These are phyloP conservation scores for Stropharia rugosoannulata DNA, from an alignment of 768 basidiomycete species.

Conservation along the genomic window DNA sequence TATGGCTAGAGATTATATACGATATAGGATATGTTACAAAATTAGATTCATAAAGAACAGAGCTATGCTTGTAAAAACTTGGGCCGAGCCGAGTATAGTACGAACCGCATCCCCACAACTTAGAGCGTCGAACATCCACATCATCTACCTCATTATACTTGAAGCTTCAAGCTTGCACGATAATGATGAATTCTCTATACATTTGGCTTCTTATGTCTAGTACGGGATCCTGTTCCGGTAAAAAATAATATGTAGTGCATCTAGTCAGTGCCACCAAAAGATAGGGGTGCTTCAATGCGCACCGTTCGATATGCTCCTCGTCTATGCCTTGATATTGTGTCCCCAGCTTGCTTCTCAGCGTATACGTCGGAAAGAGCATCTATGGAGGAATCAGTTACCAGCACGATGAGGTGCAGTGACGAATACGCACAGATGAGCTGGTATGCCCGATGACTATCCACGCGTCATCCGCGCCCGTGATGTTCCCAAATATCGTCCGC, in stretches of 20 bases:
- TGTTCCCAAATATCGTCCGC: conserved; percentile 14
- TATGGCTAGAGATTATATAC: too few species aligned
- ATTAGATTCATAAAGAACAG: too few species aligned
- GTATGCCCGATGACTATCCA: conserved; percentile 17
- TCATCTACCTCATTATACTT: too few species aligned
- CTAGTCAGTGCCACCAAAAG: background rate
- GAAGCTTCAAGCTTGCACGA: too few species aligned
- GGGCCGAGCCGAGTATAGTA: too few species aligned
- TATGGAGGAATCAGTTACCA: background rate
- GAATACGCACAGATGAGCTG: conserved; percentile 13
- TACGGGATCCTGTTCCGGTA: background rate
- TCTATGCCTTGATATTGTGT: conserved; percentile 18
- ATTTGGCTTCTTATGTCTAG: background rate
- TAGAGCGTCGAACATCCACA: too few species aligned
- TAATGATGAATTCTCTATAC: too few species aligned
- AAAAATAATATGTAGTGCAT: background rate
- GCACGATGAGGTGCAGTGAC: background rate
- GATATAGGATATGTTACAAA: too few species aligned
- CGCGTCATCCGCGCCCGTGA: conserved; percentile 13
- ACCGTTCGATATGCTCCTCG: conserved; percentile 17
- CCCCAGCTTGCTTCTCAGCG: conserved; percentile 16
- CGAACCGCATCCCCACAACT: too few species aligned
- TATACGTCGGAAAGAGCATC: conserved; percentile 17
- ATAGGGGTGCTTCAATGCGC: background rate
- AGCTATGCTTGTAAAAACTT: too few species aligned